Conservation (phyloP, 306 rosid species). For the Dryas octopetala region DNA sequence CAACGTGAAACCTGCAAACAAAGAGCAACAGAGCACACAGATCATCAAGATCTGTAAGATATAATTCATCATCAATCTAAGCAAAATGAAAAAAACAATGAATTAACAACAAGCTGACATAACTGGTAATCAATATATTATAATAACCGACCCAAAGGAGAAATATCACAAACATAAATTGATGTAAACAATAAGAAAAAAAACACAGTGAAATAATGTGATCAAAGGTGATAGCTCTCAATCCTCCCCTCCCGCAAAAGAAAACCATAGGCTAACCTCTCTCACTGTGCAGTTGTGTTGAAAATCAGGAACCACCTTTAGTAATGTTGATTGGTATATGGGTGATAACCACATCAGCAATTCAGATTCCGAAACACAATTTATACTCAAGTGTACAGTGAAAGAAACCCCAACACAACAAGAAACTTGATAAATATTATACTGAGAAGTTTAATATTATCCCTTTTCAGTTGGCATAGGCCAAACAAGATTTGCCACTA, state of each 20-base stretch:
- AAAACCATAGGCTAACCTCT: background rate
- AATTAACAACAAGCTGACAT: background rate
- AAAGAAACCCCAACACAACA: background rate
- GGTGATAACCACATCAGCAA: background rate
- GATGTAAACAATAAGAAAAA: background rate
- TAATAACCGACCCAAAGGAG: background rate
- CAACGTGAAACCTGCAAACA: slow-evolving; percentile 68
- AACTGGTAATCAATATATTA: background rate
- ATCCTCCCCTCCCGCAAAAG: background rate
- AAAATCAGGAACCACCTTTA: background rate
- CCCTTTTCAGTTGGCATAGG: background rate
- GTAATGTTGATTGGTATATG: background rate
- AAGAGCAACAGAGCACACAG: slow-evolving; percentile 21
- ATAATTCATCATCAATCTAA: background rate
- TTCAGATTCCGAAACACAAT: background rate
- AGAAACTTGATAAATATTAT: background rate
- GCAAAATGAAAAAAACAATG: background rate
- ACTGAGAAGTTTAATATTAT: too few species aligned
- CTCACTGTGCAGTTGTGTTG: background rate
- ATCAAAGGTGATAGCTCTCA: background rate
- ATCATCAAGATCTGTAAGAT: background rate
- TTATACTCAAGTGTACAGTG: background rate
- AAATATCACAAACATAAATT: background rate
- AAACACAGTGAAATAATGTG: background rate
- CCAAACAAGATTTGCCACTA: background rate